Evolutionary conservation across 352 stramenopile genomes (phyloP).

Genomic region (Globisporangium orthogonon): DNA sequence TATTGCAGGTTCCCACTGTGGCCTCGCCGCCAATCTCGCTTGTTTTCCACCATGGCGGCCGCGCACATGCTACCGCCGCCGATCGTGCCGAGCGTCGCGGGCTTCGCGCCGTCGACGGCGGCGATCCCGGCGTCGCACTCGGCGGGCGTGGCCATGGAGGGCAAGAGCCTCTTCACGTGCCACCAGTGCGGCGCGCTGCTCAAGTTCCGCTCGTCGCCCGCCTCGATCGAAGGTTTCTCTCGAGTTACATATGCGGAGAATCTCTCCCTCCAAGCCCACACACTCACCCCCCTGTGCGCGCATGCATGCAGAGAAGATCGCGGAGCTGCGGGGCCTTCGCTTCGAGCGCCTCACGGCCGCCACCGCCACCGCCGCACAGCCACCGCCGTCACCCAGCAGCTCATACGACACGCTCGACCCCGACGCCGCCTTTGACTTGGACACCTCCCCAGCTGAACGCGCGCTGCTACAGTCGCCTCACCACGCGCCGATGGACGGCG

Average conservation of each 20-base stretch:
- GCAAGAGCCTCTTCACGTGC: conserved; percentile 74
- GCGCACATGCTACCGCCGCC: conserved; percentile 10
- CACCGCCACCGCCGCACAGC: neutral
- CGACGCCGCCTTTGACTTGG: conserved; percentile 12
- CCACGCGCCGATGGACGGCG: conserved; percentile 1
- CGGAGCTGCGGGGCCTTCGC: conserved; percentile 30
- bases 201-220: conserved; percentile 55
- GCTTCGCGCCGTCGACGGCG: neutral
- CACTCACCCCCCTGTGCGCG: neutral
- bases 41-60: no score
- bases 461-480: conserved; percentile 1
- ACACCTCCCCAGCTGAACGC: conserved; percentile 5
- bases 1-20: no score
- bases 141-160: conserved; percentile 43
- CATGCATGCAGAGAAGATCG: conserved; percentile 37
- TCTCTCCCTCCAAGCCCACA: neutral
- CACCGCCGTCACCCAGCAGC: conserved; percentile 9
- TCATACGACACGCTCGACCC: conserved; percentile 24
- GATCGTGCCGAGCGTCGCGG: conserved; percentile 15
- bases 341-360: conserved; percentile 22
- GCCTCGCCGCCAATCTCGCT: no score
- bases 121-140: conserved; percentile 15
- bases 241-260: neutral
- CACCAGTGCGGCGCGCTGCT: conserved; percentile 62
- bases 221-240: conserved; percentile 46